These are phyloP conservation scores for Leishmania braziliensis DNA, from an alignment of 208 protist genomes.

Conservation along the genomic window DNA sequence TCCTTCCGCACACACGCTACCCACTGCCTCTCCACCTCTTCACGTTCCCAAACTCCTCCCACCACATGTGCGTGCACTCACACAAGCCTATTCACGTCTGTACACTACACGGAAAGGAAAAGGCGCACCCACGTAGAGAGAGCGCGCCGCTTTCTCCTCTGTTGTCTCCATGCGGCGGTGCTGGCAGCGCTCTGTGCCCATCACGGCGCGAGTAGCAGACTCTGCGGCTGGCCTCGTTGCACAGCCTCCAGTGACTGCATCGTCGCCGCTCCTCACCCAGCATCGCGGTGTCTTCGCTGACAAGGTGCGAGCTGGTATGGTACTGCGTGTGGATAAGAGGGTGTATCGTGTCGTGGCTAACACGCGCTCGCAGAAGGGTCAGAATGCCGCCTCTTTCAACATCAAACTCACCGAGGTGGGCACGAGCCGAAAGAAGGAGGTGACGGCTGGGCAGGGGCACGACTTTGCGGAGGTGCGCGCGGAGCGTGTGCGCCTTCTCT, in stretches of 20 bases:
- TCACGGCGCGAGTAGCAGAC: neutral
- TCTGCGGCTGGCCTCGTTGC: neutral
- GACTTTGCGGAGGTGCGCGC: constrained; percentile 85
- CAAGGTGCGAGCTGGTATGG: constrained; percentile 85
- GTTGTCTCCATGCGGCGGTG: constrained; percentile 17
- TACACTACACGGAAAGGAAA: neutral
- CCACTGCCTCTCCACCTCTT: neutral
- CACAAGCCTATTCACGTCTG: neutral
- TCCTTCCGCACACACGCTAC: neutral
- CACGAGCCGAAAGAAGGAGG: constrained; percentile 77
- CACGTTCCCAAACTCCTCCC: neutral
- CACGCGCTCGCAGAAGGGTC: constrained; percentile 90
- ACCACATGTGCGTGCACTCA: neutral
- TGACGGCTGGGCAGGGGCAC: constrained; percentile 82
- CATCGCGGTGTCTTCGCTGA: constrained; percentile 82
- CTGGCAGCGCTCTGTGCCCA: constrained; percentile 12
- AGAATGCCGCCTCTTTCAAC: constrained; percentile 90
- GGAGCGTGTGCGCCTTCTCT: constrained; percentile 81
- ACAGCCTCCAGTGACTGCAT: neutral
- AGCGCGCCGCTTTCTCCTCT: neutral
- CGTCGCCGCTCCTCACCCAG: constrained; percentile 17
- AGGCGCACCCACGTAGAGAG: neutral
- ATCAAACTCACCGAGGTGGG: constrained; percentile 86
- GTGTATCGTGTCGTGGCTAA: constrained; percentile 80
- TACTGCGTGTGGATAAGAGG: constrained; percentile 79